Evolutionary conservation across 148 eudicot species (phyloP).

Genomic region (Heliosperma pusillum): DNA sequence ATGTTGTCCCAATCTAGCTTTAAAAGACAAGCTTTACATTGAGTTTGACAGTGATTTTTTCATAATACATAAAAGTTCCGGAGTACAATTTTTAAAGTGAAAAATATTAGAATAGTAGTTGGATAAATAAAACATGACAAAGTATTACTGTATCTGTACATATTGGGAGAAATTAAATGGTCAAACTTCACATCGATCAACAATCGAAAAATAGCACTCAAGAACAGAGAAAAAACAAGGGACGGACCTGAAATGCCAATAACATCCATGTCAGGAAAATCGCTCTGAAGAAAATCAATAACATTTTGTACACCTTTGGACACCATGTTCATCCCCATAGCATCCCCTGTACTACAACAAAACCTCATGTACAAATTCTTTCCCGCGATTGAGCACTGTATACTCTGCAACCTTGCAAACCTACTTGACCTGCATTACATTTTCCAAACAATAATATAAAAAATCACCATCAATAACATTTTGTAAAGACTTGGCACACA

Average conservation of each 20-base stretch:
- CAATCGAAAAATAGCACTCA: not conserved
- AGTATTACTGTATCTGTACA: not conserved
- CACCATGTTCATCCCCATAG: constrained; percentile 98
- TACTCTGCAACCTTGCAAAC: constrained; percentile 63
- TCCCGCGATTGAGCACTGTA: constrained; percentile 73
- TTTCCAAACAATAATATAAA: not conserved
- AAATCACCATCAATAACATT: not conserved
- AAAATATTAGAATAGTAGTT: not conserved
- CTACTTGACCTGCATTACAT: constrained; percentile 60
- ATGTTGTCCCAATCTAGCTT: not conserved
- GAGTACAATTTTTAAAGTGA: not conserved
- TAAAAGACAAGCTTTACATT: not conserved
- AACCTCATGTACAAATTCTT: constrained; percentile 73
- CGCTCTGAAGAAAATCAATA: constrained; percentile 59
- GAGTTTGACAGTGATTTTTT: not conserved
- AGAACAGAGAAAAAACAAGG: not conserved
- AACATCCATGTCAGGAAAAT: constrained; percentile 87
- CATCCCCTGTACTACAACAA: constrained; percentile 81
- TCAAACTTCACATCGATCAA: not conserved
- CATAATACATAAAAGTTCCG: not conserved
- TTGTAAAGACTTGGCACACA: too few relatives aligned
- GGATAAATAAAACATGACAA: not conserved
- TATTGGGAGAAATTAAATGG: not conserved
- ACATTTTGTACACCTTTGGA: constrained; percentile 93
- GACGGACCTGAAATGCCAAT: constrained; percentile 71